phyloP scores from a whole-genome alignment of 1,139 yeast species.

The Diutina neorugosa region DNA sequence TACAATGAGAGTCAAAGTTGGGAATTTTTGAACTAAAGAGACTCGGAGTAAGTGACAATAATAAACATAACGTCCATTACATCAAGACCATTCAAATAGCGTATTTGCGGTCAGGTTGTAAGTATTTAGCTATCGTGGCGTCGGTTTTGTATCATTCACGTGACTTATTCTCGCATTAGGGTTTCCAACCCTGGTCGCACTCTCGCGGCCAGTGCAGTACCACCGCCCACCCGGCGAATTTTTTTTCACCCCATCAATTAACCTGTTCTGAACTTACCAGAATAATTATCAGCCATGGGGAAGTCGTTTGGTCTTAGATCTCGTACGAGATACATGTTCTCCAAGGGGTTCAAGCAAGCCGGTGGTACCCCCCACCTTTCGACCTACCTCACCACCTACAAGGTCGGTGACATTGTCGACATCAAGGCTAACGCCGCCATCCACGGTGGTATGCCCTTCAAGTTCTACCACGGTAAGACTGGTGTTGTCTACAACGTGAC shows the following conservation, averaged over 20 bases:
- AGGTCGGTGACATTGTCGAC: slow-evolving; percentile 98
- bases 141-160: not conserved
- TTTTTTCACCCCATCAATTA: not conserved
- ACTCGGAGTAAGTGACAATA: too few relatives aligned
- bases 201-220: not conserved
- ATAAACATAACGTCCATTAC: too few relatives aligned
- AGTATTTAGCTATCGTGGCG: too few relatives aligned
- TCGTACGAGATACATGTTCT: slow-evolving; percentile 99
- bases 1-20: too few relatives aligned
- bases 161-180: not conserved
- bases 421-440: slow-evolving; percentile 98
- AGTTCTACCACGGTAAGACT: slow-evolving; percentile 99
- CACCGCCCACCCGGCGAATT: not conserved
- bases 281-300: slow-evolving; percentile 4
- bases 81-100: too few relatives aligned
- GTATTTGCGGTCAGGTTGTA: too few relatives aligned
- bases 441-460: slow-evolving; percentile 99
- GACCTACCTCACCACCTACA: slow-evolving; percentile 95
- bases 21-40: too few relatives aligned
- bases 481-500: slow-evolving; percentile 98
- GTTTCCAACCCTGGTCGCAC: not conserved
- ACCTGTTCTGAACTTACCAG: not conserved
- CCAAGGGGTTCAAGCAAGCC: slow-evolving; percentile 98
- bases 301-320: slow-evolving; percentile 41
- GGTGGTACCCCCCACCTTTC: slow-evolving; percentile 81